phyloP scores from a whole-genome alignment of 352 stramenopile genomes.

The Phytopythium aichiense region DNA sequence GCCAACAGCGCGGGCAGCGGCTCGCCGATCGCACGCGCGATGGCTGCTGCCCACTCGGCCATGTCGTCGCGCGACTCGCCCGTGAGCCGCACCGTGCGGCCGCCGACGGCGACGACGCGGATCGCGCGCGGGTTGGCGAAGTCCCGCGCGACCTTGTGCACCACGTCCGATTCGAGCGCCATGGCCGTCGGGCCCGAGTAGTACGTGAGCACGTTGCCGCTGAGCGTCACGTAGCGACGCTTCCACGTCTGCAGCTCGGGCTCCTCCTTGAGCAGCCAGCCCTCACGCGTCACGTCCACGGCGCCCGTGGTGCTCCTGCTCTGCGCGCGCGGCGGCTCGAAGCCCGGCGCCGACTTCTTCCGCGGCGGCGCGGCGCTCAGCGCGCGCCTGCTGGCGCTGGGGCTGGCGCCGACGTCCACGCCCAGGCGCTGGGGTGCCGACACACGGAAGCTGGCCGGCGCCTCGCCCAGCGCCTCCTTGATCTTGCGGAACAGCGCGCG shows the following conservation, averaged over 20 bases:
- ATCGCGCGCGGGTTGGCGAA: constrained; percentile 18
- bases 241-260: constrained; percentile 35
- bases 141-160: constrained; percentile 22
- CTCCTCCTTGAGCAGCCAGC: constrained; percentile 43
- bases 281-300: constrained; percentile 5
- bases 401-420: not conserved
- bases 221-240: constrained; percentile 47
- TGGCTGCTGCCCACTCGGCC: constrained; percentile 19
- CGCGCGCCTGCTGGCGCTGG: not conserved
- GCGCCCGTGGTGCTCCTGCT: not conserved
- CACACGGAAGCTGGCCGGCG: constrained; percentile 19
- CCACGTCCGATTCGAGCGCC: constrained; percentile 23
- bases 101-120: constrained; percentile 10
- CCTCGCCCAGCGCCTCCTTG: constrained; percentile 33
- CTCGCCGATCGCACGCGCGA: constrained; percentile 20
- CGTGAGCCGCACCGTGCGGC: constrained; percentile 13
- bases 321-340: not conserved
- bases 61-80: constrained; percentile 29
- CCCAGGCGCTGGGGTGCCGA: not conserved
- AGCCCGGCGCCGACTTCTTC: constrained; percentile 5
- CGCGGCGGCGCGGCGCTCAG: not conserved
- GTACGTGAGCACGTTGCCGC: constrained; percentile 48
- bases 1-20: constrained; percentile 8
- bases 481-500: constrained; percentile 45
- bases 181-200: constrained; percentile 25